Evolutionary conservation across 2,329 filamentous ascomycete genomes (phyloP), one percentile per base, ranked within the genome.

Genomic region (Thelonectria olida): DNA sequence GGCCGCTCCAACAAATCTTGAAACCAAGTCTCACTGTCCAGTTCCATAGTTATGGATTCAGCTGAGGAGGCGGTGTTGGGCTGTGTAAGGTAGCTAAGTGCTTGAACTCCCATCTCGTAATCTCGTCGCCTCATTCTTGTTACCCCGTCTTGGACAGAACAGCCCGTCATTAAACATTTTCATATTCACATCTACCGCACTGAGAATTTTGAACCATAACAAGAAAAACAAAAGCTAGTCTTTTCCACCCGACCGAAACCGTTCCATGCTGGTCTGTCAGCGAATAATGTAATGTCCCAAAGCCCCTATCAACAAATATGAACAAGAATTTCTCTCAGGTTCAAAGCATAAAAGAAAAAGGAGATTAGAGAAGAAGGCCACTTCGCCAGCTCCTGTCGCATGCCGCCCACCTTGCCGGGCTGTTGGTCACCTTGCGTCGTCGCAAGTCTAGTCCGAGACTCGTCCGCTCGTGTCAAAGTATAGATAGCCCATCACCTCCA

Each of bases 211-310:
- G n/a, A n/a, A n/a, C n/a, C n/a, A n/a, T n/a, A 23, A 50, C 50
- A 58, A 58, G 66, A 48, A 68, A 61, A 45, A 10, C 6, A n/a
- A 12, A 44, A 25, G 19, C 12, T 42, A 57, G 38, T 57, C 23
- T 47, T 61, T 63, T 61, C 38, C 58, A 54, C 34, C 58, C 19
- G 19, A 38, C 44, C 61, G 23, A 36, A 55, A 25, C 58, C 41
- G 36, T 25, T 39, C 42, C 59, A 54, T 38, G 56, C 56, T 63
- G 45, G 41, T 25, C 48, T 59, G 52, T 54, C 56, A 63, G 56
- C 56, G 7, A 34, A 34, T 36, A 47, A 25, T 38, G 31, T 27
- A 44, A 36, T 54, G 28, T 57, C 48, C 48, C 39, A 41, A 28
- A 48, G 20, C 31, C 36, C 53, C 39, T 57, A 57, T 47, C 53